A percentile compares a stretch with the other conserved stretches of the same genome.
Evolutionary conservation across 2,329 filamentous ascomycete genomes (phyloP).

Genomic region (Intubia oerlemansii): DNA sequence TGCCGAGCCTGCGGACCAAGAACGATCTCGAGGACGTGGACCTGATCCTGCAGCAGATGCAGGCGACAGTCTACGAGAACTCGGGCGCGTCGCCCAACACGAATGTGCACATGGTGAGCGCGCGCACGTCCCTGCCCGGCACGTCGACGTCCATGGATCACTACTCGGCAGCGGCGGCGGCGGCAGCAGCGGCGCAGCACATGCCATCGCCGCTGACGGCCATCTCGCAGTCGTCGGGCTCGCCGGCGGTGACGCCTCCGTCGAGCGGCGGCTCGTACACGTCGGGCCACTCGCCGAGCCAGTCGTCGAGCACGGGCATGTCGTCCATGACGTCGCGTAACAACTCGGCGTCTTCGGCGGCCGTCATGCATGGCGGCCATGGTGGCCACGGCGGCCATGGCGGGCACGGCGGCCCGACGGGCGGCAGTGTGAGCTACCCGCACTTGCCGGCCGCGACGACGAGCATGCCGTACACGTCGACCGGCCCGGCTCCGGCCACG

Average conservation of each 20-base stretch:
- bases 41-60: slow-evolving; percentile 86
- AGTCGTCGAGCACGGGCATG: slow-evolving; percentile 47
- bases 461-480: too few species aligned
- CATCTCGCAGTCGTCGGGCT: slow-evolving; percentile 38
- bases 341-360: too few species aligned
- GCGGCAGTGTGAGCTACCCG: slow-evolving; percentile 31
- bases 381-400: too few species aligned
- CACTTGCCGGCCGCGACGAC: slow-evolving; percentile 45
- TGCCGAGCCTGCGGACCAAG: slow-evolving; percentile 79
- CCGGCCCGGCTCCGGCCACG: slow-evolving; percentile 49
- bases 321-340: slow-evolving; percentile 44
- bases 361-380: slow-evolving; percentile 24
- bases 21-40: slow-evolving; percentile 87
- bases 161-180: background rate
- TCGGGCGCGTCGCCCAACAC: slow-evolving; percentile 65
- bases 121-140: too few species aligned
- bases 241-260: slow-evolving; percentile 56
- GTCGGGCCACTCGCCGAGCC: slow-evolving; percentile 55
- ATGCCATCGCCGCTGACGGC: slow-evolving; percentile 39
- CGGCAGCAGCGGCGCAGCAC: slow-evolving; percentile 19
- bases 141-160: too few species aligned
- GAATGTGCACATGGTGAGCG: slow-evolving; percentile 55
- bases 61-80: slow-evolving; percentile 88
- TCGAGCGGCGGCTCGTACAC: slow-evolving; percentile 58
- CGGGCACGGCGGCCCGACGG: too few species aligned